Percentiles rank a stretch among this genome's conserved stretches.
These are phyloP conservation scores for Tricharina praecox DNA, from an alignment of 495 filamentous ascomycete species.

Conservation along the genomic window DNA sequence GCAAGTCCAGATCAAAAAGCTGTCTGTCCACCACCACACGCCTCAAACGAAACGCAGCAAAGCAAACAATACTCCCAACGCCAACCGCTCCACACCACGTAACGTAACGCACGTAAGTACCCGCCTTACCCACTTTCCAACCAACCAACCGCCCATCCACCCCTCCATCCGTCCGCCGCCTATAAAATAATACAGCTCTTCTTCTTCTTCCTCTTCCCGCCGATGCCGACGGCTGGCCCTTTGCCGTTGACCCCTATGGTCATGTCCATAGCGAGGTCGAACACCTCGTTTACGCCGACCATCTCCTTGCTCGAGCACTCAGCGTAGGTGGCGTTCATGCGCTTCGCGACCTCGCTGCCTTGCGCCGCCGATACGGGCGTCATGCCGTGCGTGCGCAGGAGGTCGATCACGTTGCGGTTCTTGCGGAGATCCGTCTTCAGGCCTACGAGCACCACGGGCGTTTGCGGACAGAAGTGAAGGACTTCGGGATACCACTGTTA, in stretches of 20 bases:
- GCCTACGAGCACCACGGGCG: conserved; percentile 84
- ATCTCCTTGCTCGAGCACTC: conserved; percentile 98
- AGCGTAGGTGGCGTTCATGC: conserved; percentile 89
- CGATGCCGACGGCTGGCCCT: conserved; percentile 5
- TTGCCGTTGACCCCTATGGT: conserved; percentile 42
- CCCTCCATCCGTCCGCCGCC: not conserved
- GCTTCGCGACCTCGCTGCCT: conserved; percentile 65
- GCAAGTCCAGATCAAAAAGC: too few relatives aligned
- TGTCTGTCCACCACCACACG: too few relatives aligned
- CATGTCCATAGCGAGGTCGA: conserved; percentile 71
- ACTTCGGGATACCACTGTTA: conserved; percentile 95
- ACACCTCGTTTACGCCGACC: conserved; percentile 87
- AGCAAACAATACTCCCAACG: too few relatives aligned
- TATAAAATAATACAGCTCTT: conserved; percentile 25
- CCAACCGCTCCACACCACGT: too few relatives aligned
- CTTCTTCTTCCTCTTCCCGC: conserved; percentile 24
- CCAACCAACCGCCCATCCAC: not conserved
- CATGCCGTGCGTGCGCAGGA: conserved; percentile 91
- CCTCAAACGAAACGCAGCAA: too few relatives aligned
- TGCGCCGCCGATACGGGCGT: conserved; percentile 87
- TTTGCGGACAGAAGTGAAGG: conserved; percentile 94
- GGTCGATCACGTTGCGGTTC: conserved; percentile 90
- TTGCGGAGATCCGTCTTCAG: conserved; percentile 89
- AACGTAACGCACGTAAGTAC: conserved; percentile 2
- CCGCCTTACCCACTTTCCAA: too few relatives aligned